phyloP scores from a whole-genome alignment of 768 basidiomycete species.

The Tylopilus balloui region DNA sequence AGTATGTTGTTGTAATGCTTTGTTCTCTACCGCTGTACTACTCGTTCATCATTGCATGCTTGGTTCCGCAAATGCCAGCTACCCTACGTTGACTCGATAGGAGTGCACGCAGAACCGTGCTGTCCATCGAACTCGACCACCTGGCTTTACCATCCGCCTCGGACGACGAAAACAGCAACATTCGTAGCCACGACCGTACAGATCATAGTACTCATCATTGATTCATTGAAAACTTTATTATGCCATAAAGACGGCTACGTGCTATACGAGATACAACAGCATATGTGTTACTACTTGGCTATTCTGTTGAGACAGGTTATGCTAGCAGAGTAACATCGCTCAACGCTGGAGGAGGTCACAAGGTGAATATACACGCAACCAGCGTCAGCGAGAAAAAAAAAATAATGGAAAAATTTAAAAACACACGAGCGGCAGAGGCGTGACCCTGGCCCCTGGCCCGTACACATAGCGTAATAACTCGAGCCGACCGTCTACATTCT shows the following conservation, averaged over 20 bases:
- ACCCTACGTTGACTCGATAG: too few relatives aligned
- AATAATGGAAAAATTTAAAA: constrained; percentile 1
- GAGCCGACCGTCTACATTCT: constrained; percentile 15
- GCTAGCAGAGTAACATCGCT: constrained; percentile 1
- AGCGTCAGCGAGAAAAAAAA: constrained; percentile 1
- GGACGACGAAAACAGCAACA: too few relatives aligned
- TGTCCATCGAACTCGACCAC: too few relatives aligned
- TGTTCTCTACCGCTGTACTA: too few relatives aligned
- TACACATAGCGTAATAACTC: not conserved
- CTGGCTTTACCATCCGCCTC: too few relatives aligned
- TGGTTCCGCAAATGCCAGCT: too few relatives aligned
- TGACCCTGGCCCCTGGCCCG: not conserved
- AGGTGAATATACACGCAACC: not conserved
- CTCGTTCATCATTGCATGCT: too few relatives aligned
- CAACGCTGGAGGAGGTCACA: not conserved
- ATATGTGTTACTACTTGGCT: not conserved
- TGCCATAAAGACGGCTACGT: constrained; percentile 5
- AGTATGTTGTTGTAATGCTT: too few relatives aligned
- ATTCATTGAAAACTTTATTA: too few relatives aligned
- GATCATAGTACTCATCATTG: too few relatives aligned
- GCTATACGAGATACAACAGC: constrained; percentile 15
- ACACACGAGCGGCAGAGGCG: not conserved
- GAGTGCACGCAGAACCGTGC: too few relatives aligned
- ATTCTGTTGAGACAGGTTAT: not conserved
- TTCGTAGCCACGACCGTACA: too few relatives aligned